These are phyloP conservation scores for Spencermartinsiella ligniputridi DNA, from an alignment of 1,139 yeast species.

Conservation along the genomic window DNA sequence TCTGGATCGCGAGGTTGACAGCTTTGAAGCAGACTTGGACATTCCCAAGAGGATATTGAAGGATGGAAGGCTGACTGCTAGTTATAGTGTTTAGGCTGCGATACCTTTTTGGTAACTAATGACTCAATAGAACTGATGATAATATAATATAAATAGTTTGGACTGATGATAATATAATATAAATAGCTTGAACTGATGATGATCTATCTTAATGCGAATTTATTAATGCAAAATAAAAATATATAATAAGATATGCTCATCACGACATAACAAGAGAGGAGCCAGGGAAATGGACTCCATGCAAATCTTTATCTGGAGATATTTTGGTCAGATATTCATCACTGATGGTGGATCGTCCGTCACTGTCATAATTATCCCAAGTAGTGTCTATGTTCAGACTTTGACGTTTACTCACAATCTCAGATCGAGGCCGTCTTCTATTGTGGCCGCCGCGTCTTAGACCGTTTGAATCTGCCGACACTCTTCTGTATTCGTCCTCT, in stretches of 20 bases:
- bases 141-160: too few relatives aligned
- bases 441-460: slow-evolving; percentile 18
- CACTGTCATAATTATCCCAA: slow-evolving; percentile 8
- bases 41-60: slow-evolving; percentile 13
- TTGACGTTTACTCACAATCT: slow-evolving; percentile 6
- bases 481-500: slow-evolving; percentile 4
- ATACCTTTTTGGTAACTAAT: too few relatives aligned
- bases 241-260: background rate
- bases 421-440: slow-evolving; percentile 16
- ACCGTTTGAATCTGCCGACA: slow-evolving; percentile 5
- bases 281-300: background rate
- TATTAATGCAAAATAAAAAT: background rate
- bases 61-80: slow-evolving; percentile 12
- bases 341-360: slow-evolving; percentile 1
- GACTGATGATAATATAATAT: too few relatives aligned
- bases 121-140: too few relatives aligned
- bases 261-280: background rate
- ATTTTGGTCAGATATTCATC: background rate
- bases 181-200: too few relatives aligned
- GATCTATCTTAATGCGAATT: too few relatives aligned
- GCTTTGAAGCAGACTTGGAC: slow-evolving; percentile 13
- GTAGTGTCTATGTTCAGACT: slow-evolving; percentile 9
- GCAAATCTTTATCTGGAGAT: background rate
- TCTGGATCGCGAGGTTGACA: slow-evolving; percentile 40
- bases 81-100: too few relatives aligned